Conservation (phyloP, 2,329 filamentous ascomycete genomes). For the Eutypella sp. region DNA sequence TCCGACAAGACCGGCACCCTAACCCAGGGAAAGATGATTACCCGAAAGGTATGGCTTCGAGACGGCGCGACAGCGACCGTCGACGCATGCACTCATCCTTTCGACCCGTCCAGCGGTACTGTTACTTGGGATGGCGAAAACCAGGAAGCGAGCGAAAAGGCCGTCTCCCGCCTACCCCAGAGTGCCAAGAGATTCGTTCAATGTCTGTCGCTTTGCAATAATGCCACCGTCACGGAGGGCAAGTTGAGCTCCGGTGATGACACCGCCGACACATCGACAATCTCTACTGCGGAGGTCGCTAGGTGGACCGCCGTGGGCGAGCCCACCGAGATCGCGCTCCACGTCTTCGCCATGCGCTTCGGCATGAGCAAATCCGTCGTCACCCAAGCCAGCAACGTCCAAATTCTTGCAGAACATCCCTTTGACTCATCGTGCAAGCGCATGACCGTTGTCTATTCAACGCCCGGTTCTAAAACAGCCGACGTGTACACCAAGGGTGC, state of each 20-base stretch:
- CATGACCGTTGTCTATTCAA: slow-evolving; percentile 64
- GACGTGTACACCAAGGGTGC: slow-evolving; percentile 55
- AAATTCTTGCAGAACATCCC: slow-evolving; percentile 59
- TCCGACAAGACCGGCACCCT: slow-evolving; percentile 68
- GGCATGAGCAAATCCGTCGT: slow-evolving; percentile 42
- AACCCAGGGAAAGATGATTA: slow-evolving; percentile 63
- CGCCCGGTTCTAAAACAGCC: slow-evolving; percentile 28
- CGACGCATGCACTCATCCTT: slow-evolving; percentile 51
- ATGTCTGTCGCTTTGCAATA: slow-evolving; percentile 59
- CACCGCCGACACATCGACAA: slow-evolving; percentile 41
- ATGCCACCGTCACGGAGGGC: slow-evolving; percentile 43
- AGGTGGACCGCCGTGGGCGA: slow-evolving; percentile 59
- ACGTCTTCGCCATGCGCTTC: slow-evolving; percentile 68
- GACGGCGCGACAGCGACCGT: slow-evolving; percentile 49
- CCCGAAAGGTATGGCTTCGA: slow-evolving; percentile 56
- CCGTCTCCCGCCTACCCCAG: slow-evolving; percentile 20
- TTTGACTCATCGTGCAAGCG: slow-evolving; percentile 71
- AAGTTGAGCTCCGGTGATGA: slow-evolving; percentile 33
- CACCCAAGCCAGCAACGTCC: slow-evolving; percentile 32
- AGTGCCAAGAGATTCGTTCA: slow-evolving; percentile 44
- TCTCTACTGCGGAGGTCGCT: slow-evolving; percentile 38
- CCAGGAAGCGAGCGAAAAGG: slow-evolving; percentile 14
- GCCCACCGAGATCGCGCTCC: slow-evolving; percentile 69
- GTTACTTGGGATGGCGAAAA: slow-evolving; percentile 39
- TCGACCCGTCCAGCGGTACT: slow-evolving; percentile 55